Conservation (phyloP, 2,329 filamentous ascomycete genomes). For the Xylariaceae sp. region DNA sequence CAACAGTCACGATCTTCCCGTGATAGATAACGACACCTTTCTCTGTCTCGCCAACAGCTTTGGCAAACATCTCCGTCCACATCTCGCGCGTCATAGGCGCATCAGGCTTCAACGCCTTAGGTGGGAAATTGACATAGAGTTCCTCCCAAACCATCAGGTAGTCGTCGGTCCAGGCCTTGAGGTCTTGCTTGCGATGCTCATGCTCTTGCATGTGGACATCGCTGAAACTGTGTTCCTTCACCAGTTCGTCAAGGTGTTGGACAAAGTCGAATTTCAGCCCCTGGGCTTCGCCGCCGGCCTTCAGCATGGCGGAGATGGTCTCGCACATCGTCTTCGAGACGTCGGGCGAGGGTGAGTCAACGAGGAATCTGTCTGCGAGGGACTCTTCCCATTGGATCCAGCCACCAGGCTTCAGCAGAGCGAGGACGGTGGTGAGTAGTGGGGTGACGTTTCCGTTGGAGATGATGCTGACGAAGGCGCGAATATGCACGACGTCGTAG, state of each 20-base stretch:
- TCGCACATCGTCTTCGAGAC: slow-evolving; percentile 2
- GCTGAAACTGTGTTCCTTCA: neutral
- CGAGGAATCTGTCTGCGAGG: slow-evolving; percentile 10
- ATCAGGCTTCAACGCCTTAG: slow-evolving; percentile 15
- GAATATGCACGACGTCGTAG: slow-evolving; percentile 26
- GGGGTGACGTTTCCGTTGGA: slow-evolving; percentile 11
- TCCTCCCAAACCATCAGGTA: slow-evolving; percentile 29
- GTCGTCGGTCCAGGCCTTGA: slow-evolving; percentile 27
- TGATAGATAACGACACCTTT: slow-evolving; percentile 23
- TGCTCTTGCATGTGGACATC: slow-evolving; percentile 1
- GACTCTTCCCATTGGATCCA: slow-evolving; percentile 27
- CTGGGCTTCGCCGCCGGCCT: neutral
- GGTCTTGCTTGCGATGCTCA: slow-evolving; percentile 15
- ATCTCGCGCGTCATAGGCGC: slow-evolving; percentile 21
- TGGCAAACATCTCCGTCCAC: slow-evolving; percentile 19
- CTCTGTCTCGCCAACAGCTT: slow-evolving; percentile 25
- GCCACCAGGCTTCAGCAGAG: slow-evolving; percentile 25
- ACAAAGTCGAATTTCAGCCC: neutral
- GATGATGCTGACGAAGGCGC: slow-evolving; percentile 20
- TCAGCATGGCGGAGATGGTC: neutral
- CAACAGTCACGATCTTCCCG: slow-evolving; percentile 9
- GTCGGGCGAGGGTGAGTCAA: slow-evolving; percentile 15
- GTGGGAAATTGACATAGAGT: slow-evolving; percentile 19
- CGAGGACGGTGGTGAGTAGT: slow-evolving; percentile 13
- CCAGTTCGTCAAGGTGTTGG: neutral